Conservation (phyloP, 2,329 filamentous ascomycete species). For the Aureobasidium sp. region DNA sequence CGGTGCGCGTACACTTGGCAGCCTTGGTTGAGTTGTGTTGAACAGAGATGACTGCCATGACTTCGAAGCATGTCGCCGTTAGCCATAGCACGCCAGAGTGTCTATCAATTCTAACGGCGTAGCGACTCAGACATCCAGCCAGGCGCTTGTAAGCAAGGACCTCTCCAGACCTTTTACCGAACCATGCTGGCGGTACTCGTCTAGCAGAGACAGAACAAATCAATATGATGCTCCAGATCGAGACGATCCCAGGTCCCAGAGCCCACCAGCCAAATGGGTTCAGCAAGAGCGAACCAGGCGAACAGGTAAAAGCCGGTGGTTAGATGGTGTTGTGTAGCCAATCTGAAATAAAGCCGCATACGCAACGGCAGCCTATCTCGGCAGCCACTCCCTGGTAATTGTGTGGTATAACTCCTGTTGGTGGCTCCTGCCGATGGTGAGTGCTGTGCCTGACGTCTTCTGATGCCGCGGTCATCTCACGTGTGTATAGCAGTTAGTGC, state of each 20-base stretch:
- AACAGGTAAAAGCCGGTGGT: background rate
- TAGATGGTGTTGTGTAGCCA: background rate
- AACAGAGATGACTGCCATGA: background rate
- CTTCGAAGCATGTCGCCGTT: background rate
- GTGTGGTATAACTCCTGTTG: background rate
- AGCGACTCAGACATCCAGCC: background rate
- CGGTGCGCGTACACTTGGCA: constrained; percentile 5
- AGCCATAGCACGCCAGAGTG: background rate
- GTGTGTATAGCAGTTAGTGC: constrained; percentile 6
- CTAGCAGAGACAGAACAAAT: background rate
- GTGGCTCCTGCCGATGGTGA: background rate
- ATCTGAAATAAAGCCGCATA: background rate
- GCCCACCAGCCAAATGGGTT: background rate
- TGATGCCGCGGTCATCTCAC: constrained; percentile 1
- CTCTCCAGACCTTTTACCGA: constrained; percentile 4
- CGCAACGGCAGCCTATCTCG: background rate
- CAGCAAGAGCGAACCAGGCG: background rate
- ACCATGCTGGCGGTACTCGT: background rate
- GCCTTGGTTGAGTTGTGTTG: too few species aligned
- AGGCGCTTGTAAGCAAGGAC: background rate
- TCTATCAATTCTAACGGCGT: constrained; percentile 5
- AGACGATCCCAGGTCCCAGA: background rate
- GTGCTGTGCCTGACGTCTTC: background rate
- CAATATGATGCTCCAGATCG: constrained; percentile 3
- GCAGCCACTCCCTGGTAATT: background rate